Evolutionary conservation across 2,329 filamentous ascomycete genomes (phyloP), one percentile per base, ranked within the genome.

Genomic region (Colletotrichum sp.): DNA sequence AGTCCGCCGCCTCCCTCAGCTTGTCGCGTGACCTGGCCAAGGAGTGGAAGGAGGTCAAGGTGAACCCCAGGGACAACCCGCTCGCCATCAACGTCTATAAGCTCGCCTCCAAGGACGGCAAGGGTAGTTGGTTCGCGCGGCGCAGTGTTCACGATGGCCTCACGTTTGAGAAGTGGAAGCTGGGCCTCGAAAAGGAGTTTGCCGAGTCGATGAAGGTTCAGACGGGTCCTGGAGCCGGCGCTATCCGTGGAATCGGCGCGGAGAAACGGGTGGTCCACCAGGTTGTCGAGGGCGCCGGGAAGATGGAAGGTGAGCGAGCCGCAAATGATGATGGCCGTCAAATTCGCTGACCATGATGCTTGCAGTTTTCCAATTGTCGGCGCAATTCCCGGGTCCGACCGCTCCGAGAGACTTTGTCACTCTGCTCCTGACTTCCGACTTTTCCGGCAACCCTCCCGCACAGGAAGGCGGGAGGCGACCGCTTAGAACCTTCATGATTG

Each of bases 381-480:
- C 96, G 4, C 94, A 97, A 82, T 98, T 98, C 79, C 96, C 96
- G 0, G 95, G 95, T 0, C 96, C 96, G 5, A 97, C 95, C 1
- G 92, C 96, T 3, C 94, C 96, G 1, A 89, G 96, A 83, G 96
- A 98, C 81, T 98, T 98, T 83, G 92, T 98, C 68, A 94, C 95
- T 6, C 85, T 98, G 75, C 89, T 97, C 59, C 85, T 98, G 57
- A 95, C 92, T 26, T 95, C 93, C 59, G 89, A 90, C 57, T 86
- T 90, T 57, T 86, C 86, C 57, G 85, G 88, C 3, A 85, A 85
- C 30, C 80, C 81, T 30, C 74, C 80, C 4, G 80, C 78, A 43
- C 72, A 76, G 21, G 77, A 76, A 34, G 78, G 72, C 10, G 65
- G 55, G 55, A 83, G 82, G 69, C 83, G 74, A 84, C 90, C 92